Evolutionary conservation across 306 rosid species (phyloP).

Genomic region (Glycyrrhiza uralensis): DNA sequence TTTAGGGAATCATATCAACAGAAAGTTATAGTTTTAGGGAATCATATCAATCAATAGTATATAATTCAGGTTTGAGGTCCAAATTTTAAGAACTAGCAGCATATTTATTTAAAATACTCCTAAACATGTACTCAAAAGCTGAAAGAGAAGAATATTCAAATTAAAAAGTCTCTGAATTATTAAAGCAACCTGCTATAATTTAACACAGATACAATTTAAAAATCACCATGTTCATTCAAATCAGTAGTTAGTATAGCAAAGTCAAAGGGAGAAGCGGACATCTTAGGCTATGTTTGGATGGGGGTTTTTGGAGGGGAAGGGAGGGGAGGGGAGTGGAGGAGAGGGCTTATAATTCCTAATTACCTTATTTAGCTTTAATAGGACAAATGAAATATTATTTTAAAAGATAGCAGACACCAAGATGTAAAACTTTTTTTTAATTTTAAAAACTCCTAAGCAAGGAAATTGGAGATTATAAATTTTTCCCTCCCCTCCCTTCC

Average conservation of each 20-base stretch:
- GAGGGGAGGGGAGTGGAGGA: too few relatives aligned
- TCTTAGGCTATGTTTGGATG: too few relatives aligned
- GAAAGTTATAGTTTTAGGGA: neutral
- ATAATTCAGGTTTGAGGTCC: constrained; percentile 11
- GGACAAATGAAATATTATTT: too few relatives aligned
- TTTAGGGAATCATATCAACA: constrained; percentile 19
- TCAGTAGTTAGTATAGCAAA: neutral
- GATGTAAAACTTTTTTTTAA: too few relatives aligned
- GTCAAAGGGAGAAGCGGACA: neutral
- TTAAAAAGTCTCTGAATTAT: neutral
- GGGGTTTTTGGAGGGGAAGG: too few relatives aligned
- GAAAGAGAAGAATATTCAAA: constrained; percentile 10
- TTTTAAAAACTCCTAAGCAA: too few relatives aligned
- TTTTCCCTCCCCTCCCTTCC: too few relatives aligned
- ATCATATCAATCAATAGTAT: constrained; percentile 2
- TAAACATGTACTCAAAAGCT: neutral
- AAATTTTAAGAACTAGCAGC: constrained; percentile 21
- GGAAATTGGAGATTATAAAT: too few relatives aligned
- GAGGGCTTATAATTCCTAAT: too few relatives aligned
- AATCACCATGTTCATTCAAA: neutral
- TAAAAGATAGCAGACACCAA: too few relatives aligned
- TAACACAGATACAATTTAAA: neutral
- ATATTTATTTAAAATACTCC: neutral
- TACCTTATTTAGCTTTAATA: too few relatives aligned
- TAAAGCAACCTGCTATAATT: neutral